Evolutionary conservation across 306 rosid genomes (phyloP), one percentile per base, ranked within the genome.

Genomic region (Senna siamea): DNA sequence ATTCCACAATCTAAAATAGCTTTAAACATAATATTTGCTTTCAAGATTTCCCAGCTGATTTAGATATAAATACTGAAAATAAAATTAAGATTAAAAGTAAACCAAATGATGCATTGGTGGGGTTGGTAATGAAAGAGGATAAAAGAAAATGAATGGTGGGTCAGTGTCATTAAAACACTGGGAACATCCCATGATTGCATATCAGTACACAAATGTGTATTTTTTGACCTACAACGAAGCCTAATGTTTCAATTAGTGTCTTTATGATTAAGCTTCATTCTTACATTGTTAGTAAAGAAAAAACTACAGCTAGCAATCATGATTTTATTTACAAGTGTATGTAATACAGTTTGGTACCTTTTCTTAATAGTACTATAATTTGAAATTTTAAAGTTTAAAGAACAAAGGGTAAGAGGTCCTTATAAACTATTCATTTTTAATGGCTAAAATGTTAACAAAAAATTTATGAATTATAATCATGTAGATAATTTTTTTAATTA

Each of bases 161-260:
- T 43, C 78, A 50, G 58, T 13, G 64, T 17, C 28, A 63, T 22
- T 12, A 60, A 20, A 47, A 58, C 57, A 11, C 56, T 54, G 66
- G 87, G 76, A 69, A 70, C 87, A 83, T 73, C 57, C 50, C 70
- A 86, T 86, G 65, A 86, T 83, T 86, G 50, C 84, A 78, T 50
- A 50, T 74, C 34, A 53, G 62, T 61, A 57, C 44, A 9, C n/a
- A 40, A 1, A 26, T 56, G 20, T 12, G n/a, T 56, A 41, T 41
- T 57, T 71, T 32, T 56, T 72, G 43, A 71, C 56, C 44, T 41
- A 13, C 56, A 71, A 41, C 15, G 28, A 56, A 20, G 22, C 28
- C 20, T 43, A 20, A 54, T 70, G 19, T 65, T 71, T 51, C 55
- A 14, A 23, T 28, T 26, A 56, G 56, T 26, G 67, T 56, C 43